Conservation (phyloP, 2,329 filamentous ascomycete species). For the Pestalotiopsis sp. region DNA sequence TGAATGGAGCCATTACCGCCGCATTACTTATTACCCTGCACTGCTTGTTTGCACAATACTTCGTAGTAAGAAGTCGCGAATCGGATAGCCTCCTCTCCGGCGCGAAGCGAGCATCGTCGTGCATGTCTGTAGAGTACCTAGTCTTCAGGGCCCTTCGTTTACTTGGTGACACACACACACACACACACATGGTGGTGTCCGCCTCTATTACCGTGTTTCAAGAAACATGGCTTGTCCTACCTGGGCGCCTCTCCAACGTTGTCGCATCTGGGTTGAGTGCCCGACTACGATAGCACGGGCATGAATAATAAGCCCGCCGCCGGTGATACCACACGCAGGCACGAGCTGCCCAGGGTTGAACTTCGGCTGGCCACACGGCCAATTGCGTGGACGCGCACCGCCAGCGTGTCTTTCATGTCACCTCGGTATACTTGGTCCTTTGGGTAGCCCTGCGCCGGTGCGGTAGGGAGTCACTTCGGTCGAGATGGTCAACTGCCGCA, state of each 20-base stretch:
- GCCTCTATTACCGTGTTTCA: constrained; percentile 21
- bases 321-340: constrained; percentile 24
- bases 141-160: constrained; percentile 18
- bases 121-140: neutral
- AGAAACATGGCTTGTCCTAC: constrained; percentile 27
- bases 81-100: constrained; percentile 26
- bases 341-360: constrained; percentile 25
- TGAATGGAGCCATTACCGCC: neutral
- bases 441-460: neutral
- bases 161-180: constrained; percentile 24
- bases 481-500: neutral
- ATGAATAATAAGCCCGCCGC: constrained; percentile 24
- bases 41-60: too few species aligned
- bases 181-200: constrained; percentile 21
- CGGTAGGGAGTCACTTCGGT: neutral
- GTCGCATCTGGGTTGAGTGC: constrained; percentile 20
- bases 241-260: constrained; percentile 20
- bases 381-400: constrained; percentile 27
- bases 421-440: neutral
- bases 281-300: neutral
- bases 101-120: constrained; percentile 12
- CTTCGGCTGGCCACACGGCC: constrained; percentile 30
- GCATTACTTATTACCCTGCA: neutral
- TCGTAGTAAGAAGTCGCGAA: constrained; percentile 18
- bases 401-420: constrained; percentile 19